phyloP scores from a whole-genome alignment of 1,284 basidiomycete species.

The Ustilago shanxiensis region DNA sequence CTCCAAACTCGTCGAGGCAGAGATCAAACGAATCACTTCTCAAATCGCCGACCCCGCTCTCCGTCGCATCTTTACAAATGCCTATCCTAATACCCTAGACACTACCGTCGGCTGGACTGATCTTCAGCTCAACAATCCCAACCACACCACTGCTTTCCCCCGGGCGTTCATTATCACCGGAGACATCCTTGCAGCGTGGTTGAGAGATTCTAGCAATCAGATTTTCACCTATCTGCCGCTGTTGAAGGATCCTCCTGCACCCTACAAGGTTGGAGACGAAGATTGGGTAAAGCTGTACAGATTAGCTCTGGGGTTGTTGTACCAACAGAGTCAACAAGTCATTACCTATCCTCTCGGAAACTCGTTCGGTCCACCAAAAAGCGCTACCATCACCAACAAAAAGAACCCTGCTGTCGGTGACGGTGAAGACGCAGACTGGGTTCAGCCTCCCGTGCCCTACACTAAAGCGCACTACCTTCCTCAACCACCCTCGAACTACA shows the following conservation, averaged over 20 bases:
- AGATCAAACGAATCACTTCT: conserved; percentile 39
- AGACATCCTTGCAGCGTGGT: conserved; percentile 54
- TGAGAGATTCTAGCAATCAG: conserved; percentile 53
- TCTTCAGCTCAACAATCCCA: conserved; percentile 39
- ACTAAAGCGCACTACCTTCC: conserved; percentile 34
- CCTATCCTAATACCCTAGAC: conserved; percentile 55
- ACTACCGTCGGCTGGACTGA: conserved; percentile 58
- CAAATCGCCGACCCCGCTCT: conserved; percentile 49
- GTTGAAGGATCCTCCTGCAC: conserved; percentile 24
- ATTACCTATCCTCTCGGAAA: conserved; percentile 51
- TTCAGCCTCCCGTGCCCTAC: conserved; percentile 46
- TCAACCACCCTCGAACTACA: conserved; percentile 39
- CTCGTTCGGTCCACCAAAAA: conserved; percentile 53
- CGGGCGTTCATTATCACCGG: conserved; percentile 57
- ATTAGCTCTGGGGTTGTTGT: conserved; percentile 47
- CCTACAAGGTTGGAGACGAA: conserved; percentile 25
- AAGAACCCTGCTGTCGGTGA: conserved; percentile 41
- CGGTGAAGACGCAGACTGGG: conserved; percentile 41
- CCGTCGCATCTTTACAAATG: conserved; percentile 47
- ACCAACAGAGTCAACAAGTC: conserved; percentile 54
- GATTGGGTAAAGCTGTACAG: conserved; percentile 57
- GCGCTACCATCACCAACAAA: conserved; percentile 46
- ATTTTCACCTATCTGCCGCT: conserved; percentile 51
- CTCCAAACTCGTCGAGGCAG: conserved; percentile 45
- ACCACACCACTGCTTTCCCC: conserved; percentile 43